Evolutionary conservation across 495 filamentous ascomycete genomes (phyloP).

Genomic region (Elaphomyces granulatus): DNA sequence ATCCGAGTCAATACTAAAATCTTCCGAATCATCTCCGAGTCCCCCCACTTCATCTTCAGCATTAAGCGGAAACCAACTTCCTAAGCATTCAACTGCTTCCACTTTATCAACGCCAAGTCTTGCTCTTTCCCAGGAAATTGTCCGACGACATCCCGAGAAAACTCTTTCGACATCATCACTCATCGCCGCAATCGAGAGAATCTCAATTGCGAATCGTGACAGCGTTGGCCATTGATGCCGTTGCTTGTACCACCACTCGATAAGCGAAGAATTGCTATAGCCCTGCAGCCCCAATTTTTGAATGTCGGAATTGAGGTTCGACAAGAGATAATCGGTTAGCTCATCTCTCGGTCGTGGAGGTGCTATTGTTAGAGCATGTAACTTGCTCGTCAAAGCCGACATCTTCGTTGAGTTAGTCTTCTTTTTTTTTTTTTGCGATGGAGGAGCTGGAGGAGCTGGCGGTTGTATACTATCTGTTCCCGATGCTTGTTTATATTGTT

Average conservation of each 20-base stretch:
- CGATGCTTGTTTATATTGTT: not conserved
- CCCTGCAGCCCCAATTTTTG: not conserved
- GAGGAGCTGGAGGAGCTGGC: not conserved
- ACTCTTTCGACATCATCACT: not conserved
- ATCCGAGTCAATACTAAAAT: no score
- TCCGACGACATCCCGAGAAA: not conserved
- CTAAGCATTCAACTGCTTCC: no score
- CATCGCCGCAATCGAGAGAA: not conserved
- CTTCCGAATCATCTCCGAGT: not conserved
- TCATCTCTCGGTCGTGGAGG: not conserved
- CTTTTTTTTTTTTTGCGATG: not conserved
- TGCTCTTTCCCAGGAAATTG: not conserved
- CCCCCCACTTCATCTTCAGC: no score
- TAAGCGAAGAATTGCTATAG: not conserved
- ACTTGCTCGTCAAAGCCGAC: not conserved
- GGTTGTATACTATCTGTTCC: no score
- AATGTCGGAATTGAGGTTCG: not conserved
- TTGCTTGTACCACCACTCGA: not conserved
- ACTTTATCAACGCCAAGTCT: no score
- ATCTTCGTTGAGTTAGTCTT: not conserved
- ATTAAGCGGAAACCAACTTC: no score
- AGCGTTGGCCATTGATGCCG: not conserved
- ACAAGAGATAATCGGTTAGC: not conserved
- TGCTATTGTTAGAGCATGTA: not conserved
- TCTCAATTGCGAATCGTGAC: not conserved